Conservation (phyloP, 2,329 filamentous ascomycete species). For the Aspergillus sp. region DNA sequence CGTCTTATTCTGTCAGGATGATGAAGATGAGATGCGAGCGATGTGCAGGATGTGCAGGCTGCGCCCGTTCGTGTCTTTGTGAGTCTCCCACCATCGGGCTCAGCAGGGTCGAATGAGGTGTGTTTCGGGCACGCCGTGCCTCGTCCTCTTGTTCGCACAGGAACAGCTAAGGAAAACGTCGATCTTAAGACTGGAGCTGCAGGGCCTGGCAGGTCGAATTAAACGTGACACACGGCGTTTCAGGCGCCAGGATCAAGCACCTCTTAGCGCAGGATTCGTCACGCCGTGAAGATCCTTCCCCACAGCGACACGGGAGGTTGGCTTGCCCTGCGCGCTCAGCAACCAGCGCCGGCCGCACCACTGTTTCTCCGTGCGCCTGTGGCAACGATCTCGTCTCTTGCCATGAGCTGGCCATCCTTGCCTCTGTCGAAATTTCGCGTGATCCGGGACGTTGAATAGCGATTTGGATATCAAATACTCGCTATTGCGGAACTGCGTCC, state of each 20-base stretch:
- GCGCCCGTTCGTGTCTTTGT: too few relatives aligned
- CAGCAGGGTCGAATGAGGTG: not conserved
- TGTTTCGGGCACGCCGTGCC: not conserved
- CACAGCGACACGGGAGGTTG: not conserved
- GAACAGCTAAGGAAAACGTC: not conserved
- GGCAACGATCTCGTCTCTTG: not conserved
- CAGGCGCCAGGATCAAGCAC: not conserved
- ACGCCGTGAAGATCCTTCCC: constrained; percentile 6
- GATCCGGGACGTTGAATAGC: too few relatives aligned
- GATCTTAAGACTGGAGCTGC: not conserved
- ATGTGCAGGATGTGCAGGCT: too few relatives aligned
- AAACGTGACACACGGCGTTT: constrained; percentile 3
- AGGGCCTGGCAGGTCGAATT: not conserved
- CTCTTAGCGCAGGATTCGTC: constrained; percentile 4
- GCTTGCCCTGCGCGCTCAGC: not conserved
- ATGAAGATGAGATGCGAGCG: not conserved
- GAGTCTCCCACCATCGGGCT: too few relatives aligned
- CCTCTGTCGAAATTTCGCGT: not conserved
- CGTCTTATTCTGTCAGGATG: not conserved
- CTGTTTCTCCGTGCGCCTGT: not conserved
- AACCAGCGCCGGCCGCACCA: constrained; percentile 5
- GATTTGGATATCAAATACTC: too few relatives aligned
- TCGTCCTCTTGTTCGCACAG: too few relatives aligned
- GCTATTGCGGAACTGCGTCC: not conserved
- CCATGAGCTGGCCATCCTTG: not conserved